phyloP scores from a whole-genome alignment of 495 filamentous ascomycete species.

The Aspergillus cristatus region DNA sequence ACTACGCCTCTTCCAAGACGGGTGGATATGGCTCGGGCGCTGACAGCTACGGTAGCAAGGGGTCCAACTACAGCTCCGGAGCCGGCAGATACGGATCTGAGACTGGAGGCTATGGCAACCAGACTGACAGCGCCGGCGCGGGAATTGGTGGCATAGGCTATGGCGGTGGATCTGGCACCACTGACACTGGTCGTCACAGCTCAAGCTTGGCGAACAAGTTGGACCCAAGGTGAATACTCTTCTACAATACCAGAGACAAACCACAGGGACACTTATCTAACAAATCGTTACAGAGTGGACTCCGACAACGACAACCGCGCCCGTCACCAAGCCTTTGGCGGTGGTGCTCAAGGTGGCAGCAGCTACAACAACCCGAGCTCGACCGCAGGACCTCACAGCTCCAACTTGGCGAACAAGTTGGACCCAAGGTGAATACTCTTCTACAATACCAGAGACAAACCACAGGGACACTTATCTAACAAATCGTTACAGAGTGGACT shows the following conservation, averaged over 20 bases:
- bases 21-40: conserved; percentile 9
- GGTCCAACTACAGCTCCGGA: conserved; percentile 4
- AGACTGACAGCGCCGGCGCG: conserved; percentile 30
- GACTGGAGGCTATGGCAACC: conserved; percentile 23
- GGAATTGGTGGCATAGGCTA: conserved; percentile 8
- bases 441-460: no score
- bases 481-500: conserved; percentile 23
- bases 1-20: background rate
- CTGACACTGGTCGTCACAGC: conserved; percentile 20
- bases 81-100: conserved; percentile 2
- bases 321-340: conserved; percentile 10
- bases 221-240: conserved; percentile 26
- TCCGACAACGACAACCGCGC: conserved; percentile 32
- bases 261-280: no score
- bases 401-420: conserved; percentile 31
- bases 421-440: conserved; percentile 27
- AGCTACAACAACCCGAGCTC: conserved; percentile 23
- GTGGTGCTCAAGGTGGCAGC: conserved; percentile 20
- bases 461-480: background rate
- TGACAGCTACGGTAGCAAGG: conserved; percentile 4
- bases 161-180: conserved; percentile 8
- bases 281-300: conserved; percentile 21
- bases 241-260: no score
- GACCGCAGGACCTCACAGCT: conserved; percentile 23
- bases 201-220: conserved; percentile 32